Conservation (phyloP, 2,329 filamentous ascomycete species). For the Xylariaceae sp. region DNA sequence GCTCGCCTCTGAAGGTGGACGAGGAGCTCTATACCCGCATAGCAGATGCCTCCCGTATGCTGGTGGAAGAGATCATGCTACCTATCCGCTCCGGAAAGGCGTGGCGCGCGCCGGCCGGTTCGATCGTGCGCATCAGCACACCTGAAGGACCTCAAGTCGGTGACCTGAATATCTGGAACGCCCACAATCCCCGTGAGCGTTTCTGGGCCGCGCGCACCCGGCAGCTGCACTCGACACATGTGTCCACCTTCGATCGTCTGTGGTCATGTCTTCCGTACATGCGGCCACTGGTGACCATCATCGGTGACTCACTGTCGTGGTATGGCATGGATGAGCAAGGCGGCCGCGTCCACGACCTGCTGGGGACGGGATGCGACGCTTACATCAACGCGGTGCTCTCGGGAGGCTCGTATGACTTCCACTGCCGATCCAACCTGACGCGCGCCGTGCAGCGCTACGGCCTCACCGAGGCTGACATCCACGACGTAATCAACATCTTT, state of each 20-base stretch:
- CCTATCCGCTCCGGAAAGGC: constrained; percentile 68
- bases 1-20: constrained; percentile 37
- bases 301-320: constrained; percentile 56
- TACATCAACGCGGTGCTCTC: constrained; percentile 68
- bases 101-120: constrained; percentile 62
- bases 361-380: constrained; percentile 78
- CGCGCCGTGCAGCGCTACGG: constrained; percentile 64
- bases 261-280: constrained; percentile 76
- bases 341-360: constrained; percentile 65
- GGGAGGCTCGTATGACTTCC: constrained; percentile 61
- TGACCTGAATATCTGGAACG: constrained; percentile 78
- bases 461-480: constrained; percentile 65
- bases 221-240: constrained; percentile 70
- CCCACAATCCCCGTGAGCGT: constrained; percentile 65
- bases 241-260: constrained; percentile 62
- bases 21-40: constrained; percentile 52
- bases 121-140: constrained; percentile 65
- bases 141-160: constrained; percentile 70
- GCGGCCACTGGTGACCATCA: constrained; percentile 65
- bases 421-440: constrained; percentile 77
- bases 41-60: constrained; percentile 35
- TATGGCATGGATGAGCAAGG: constrained; percentile 57
- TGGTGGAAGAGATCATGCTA: constrained; percentile 50
- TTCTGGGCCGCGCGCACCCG: constrained; percentile 77
- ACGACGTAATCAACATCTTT: constrained; percentile 82